A percentile compares a stretch with the other conserved stretches of the same genome.
Conservation (phyloP, 371 early-diverging fungal species). For the Saksenaea oblongispora region DNA sequence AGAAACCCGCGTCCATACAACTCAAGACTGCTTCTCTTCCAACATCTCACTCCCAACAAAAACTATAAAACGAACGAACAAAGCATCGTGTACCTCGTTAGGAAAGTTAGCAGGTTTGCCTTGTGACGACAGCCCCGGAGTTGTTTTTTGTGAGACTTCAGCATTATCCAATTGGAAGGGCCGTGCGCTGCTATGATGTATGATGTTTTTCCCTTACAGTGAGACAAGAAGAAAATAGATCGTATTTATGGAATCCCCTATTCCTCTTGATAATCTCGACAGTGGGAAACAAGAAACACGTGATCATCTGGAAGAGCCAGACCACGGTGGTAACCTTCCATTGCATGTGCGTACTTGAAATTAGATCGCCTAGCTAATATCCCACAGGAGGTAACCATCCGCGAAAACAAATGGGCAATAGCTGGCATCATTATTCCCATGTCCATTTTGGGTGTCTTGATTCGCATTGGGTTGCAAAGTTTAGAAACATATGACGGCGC, state of each 20-base stretch:
- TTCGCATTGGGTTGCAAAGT: conserved; percentile 57
- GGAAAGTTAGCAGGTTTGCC: too few relatives aligned
- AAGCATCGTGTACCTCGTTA: too few relatives aligned
- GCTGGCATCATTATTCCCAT: conserved; percentile 53
- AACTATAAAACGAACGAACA: too few relatives aligned
- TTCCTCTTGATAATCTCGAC: not conserved
- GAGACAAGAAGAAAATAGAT: too few relatives aligned
- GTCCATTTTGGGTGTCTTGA: conserved; percentile 66
- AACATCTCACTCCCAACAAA: too few relatives aligned
- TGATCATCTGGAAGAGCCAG: not conserved
- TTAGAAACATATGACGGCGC: conserved; percentile 59
- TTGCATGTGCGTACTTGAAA: not conserved
- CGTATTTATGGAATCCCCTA: not conserved
- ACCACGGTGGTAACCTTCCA: not conserved
- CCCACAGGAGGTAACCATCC: conserved; percentile 6
- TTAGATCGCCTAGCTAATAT: not conserved
- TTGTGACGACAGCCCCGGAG: too few relatives aligned
- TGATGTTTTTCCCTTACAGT: not conserved
- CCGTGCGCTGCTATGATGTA: too few relatives aligned
- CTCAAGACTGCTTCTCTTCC: too few relatives aligned
- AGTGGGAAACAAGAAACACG: not conserved
- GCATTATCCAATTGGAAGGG: not conserved
- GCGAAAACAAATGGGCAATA: conserved; percentile 41
- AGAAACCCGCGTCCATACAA: too few relatives aligned
- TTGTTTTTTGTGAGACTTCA: not conserved